A percentile compares a stretch with the other conserved stretches of the same genome.
These are phyloP conservation scores for Cutaneotrichosporon cyanovorans DNA, from an alignment of 1,284 basidiomycete genomes.

Conservation along the genomic window DNA sequence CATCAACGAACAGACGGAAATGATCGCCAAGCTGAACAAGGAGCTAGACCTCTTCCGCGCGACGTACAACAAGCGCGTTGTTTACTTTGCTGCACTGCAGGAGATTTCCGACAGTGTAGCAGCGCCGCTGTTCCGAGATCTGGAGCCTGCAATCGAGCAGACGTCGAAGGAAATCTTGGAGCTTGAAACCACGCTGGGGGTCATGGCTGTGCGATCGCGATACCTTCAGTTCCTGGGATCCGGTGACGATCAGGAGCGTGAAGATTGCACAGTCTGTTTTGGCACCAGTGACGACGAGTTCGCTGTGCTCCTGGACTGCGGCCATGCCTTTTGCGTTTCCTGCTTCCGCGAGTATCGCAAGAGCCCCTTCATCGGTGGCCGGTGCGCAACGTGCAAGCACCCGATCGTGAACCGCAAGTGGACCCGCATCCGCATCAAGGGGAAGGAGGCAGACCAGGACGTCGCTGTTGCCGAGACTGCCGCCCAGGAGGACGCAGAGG, in stretches of 20 bases:
- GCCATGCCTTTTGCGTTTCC: conserved; percentile 40
- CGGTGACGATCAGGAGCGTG: conserved; percentile 20
- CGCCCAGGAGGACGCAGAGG: conserved; percentile 4
- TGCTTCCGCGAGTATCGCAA: conserved; percentile 34
- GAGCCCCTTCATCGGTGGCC: conserved; percentile 17
- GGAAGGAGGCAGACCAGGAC: not conserved
- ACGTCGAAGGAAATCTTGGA: conserved; percentile 22
- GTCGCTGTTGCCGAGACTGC: conserved; percentile 1
- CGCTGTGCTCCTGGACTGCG: conserved; percentile 33
- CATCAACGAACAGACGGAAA: conserved; percentile 13
- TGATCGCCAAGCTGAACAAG: conserved; percentile 33
- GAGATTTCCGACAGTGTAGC: conserved; percentile 43
- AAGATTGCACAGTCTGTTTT: conserved; percentile 42
- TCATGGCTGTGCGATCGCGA: conserved; percentile 27
- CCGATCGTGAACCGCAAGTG: not conserved
- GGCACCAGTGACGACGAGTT: conserved; percentile 35
- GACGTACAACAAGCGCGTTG: conserved; percentile 38
- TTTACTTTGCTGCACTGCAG: conserved; percentile 40
- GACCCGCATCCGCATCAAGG: conserved; percentile 50
- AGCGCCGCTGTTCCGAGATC: conserved; percentile 21
- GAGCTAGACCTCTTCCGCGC: conserved; percentile 39
- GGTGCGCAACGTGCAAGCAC: conserved; percentile 33
- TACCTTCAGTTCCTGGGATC: conserved; percentile 29
- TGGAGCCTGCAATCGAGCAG: conserved; percentile 20
- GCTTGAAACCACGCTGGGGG: conserved; percentile 25